A percentile compares a stretch with the other conserved stretches of the same genome.
Conservation (phyloP, 2,329 filamentous ascomycete genomes). For the Diaporthe humulicola region DNA sequence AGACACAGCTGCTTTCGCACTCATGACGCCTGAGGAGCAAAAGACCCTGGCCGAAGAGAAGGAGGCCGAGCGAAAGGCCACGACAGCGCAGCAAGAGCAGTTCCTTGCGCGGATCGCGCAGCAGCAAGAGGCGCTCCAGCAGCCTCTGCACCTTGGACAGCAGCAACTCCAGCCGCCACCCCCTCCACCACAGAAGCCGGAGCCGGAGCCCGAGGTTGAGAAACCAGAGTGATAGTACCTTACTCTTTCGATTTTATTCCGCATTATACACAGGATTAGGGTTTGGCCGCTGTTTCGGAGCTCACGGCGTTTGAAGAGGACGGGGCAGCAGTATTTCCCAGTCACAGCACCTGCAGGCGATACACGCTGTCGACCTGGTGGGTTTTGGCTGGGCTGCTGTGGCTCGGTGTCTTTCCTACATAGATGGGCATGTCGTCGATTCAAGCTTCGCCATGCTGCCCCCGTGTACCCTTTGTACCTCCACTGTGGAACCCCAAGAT, state of each 20-base stretch:
- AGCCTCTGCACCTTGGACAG: constrained; percentile 13
- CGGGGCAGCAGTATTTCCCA: background rate
- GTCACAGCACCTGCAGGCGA: background rate
- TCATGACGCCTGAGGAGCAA: constrained; percentile 71
- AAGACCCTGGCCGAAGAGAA: constrained; percentile 59
- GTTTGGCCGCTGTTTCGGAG: constrained; percentile 3
- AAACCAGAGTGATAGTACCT: constrained; percentile 4
- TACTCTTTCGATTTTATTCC: background rate
- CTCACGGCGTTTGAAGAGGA: constrained; percentile 25
- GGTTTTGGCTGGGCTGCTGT: background rate
- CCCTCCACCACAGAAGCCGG: background rate
- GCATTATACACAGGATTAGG: constrained; percentile 4
- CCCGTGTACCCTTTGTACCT: background rate
- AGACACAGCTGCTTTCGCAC: constrained; percentile 72
- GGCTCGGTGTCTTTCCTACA: background rate
- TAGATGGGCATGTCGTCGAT: constrained; percentile 9
- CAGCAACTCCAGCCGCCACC: background rate
- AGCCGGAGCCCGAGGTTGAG: background rate
- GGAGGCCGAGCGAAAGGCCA: constrained; percentile 47
- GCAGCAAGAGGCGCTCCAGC: constrained; percentile 24
- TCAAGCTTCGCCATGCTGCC: constrained; percentile 16
- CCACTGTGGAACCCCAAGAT: constrained; percentile 7
- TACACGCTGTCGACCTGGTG: background rate
- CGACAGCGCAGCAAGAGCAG: constrained; percentile 37
- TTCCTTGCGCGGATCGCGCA: constrained; percentile 7